These are phyloP conservation scores for Trichocladium uniseriatum DNA, from an alignment of 495 filamentous ascomycete genomes.

Conservation along the genomic window DNA sequence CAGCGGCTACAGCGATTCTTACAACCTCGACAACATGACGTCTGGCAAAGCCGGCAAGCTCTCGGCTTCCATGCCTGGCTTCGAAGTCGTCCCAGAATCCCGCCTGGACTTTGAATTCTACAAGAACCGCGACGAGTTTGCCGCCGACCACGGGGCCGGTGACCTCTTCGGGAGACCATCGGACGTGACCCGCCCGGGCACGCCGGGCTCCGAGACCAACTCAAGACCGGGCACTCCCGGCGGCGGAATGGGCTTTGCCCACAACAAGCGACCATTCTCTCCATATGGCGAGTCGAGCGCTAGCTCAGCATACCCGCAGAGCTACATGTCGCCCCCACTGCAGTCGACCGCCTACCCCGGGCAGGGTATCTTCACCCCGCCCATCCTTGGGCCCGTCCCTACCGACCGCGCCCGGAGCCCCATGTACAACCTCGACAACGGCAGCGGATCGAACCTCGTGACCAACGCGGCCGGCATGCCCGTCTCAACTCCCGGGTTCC, in stretches of 20 bases:
- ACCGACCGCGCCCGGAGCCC: slow-evolving; percentile 25
- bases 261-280: neutral
- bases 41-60: slow-evolving; percentile 61
- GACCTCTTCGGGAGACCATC: slow-evolving; percentile 58
- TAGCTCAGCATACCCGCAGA: slow-evolving; percentile 15
- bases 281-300: slow-evolving; percentile 8
- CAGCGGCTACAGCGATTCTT: slow-evolving; percentile 57
- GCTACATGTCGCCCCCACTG: slow-evolving; percentile 10
- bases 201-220: slow-evolving; percentile 40
- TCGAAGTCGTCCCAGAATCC: slow-evolving; percentile 82
- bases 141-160: slow-evolving; percentile 73
- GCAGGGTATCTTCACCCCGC: slow-evolving; percentile 6
- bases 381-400: slow-evolving; percentile 7
- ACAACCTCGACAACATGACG: slow-evolving; percentile 74
- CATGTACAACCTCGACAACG: slow-evolving; percentile 34
- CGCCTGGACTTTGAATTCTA: slow-evolving; percentile 91
- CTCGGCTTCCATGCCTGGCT: slow-evolving; percentile 43
- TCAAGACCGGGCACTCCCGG: slow-evolving; percentile 37
- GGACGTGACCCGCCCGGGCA: slow-evolving; percentile 60
- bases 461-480: slow-evolving; percentile 34
- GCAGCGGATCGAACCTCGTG: slow-evolving; percentile 37
- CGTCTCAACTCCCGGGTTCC: slow-evolving; percentile 22
- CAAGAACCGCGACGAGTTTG: slow-evolving; percentile 83
- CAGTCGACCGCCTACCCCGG: slow-evolving; percentile 11
- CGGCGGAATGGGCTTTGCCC: slow-evolving; percentile 28